Evolutionary conservation across 768 basidiomycete genomes (phyloP).

Genomic region (Mrakia blollopis): DNA sequence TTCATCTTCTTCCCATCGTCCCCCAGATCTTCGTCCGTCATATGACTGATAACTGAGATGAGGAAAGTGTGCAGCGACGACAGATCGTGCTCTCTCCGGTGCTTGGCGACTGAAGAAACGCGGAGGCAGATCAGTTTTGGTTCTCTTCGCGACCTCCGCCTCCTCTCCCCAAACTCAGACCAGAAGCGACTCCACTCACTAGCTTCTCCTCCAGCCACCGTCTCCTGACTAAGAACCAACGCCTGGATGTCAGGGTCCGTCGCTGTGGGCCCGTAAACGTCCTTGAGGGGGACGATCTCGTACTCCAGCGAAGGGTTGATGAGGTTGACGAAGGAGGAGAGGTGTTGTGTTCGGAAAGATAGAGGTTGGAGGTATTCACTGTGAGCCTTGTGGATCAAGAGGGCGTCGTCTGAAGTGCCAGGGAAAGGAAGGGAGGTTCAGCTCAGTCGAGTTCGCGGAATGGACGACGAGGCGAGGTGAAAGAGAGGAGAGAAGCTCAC

Average conservation of each 20-base stretch:
- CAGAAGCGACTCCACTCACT: slow-evolving; percentile 53
- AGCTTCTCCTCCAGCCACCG: slow-evolving; percentile 64
- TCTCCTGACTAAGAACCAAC: slow-evolving; percentile 87
- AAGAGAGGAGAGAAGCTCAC: slow-evolving; percentile 46
- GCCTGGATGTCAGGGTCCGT: slow-evolving; percentile 85
- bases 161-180: background rate
- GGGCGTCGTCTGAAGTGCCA: slow-evolving; percentile 19
- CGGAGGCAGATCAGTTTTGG: background rate
- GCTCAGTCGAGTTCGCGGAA: background rate
- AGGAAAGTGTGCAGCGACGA: slow-evolving; percentile 63
- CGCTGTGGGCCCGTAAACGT: slow-evolving; percentile 88
- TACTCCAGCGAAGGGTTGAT: slow-evolving; percentile 22
- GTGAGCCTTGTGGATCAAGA: slow-evolving; percentile 19
- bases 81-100: slow-evolving; percentile 56
- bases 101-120: slow-evolving; percentile 55
- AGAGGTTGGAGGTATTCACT: slow-evolving; percentile 18
- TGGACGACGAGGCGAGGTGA: background rate
- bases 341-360: background rate
- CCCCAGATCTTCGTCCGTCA: background rate
- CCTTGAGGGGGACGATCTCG: slow-evolving; percentile 67
- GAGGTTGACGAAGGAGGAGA: background rate
- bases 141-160: background rate
- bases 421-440: background rate
- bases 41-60: slow-evolving; percentile 87
- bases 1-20: slow-evolving; percentile 55